phyloP scores from a whole-genome alignment of 1,139 yeast species.

The Pneumocystis canis region DNA sequence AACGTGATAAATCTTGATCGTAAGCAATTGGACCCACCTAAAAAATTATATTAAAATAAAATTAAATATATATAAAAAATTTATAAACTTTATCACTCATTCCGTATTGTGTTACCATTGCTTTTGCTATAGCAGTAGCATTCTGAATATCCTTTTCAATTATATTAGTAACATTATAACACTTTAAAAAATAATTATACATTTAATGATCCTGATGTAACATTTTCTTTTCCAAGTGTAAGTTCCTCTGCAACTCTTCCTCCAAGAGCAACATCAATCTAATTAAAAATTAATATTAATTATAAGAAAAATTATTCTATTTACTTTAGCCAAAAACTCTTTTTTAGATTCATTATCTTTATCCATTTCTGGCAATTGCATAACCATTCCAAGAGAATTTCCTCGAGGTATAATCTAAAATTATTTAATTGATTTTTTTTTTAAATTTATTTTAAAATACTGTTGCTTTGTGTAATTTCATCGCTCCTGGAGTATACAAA shows the following conservation, averaged over 20 bases:
- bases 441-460: neutral
- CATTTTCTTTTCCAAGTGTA: constrained; percentile 79
- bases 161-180: constrained; percentile 29
- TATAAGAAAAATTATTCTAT: neutral
- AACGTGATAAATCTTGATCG: constrained; percentile 1
- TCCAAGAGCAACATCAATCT: constrained; percentile 96
- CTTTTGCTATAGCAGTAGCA: constrained; percentile 88
- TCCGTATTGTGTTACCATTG: constrained; percentile 94
- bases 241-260: constrained; percentile 95
- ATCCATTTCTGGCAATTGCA: constrained; percentile 97
- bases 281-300: constrained; percentile 13
- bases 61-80: constrained; percentile 49
- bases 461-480: constrained; percentile 91
- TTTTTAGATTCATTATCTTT: constrained; percentile 81
- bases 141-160: constrained; percentile 73
- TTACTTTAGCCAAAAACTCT: constrained; percentile 56
- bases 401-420: constrained; percentile 72
- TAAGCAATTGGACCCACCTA: constrained; percentile 5
- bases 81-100: constrained; percentile 94
- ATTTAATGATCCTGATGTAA: constrained; percentile 41
- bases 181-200: neutral
- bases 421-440: neutral
- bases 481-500: constrained; percentile 86
- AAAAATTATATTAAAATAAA: constrained; percentile 7
- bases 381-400: constrained; percentile 87